phyloP scores from a whole-genome alignment of 768 basidiomycete genomes.

The Strobilomyces confusus region DNA sequence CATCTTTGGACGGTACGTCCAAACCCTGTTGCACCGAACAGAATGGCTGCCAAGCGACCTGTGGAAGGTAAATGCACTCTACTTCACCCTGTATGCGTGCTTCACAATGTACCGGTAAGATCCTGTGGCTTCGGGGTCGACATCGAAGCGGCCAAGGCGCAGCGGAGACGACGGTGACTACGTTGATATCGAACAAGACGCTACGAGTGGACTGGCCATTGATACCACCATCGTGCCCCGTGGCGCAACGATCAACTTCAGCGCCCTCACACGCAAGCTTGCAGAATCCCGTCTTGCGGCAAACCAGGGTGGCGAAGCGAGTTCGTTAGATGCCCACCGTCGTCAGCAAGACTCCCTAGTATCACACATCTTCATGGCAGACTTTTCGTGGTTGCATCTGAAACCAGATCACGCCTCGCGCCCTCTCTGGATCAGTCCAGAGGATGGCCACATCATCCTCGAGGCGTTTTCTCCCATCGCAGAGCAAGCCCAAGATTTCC shows the following conservation, averaged over 20 bases:
- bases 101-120: conserved; percentile 12
- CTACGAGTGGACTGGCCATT: conserved; percentile 31
- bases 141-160: conserved; percentile 40
- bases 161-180: conserved; percentile 54
- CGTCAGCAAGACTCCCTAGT: conserved; percentile 72
- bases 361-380: conserved; percentile 80
- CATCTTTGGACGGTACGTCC: background rate
- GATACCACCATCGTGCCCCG: conserved; percentile 53
- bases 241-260: conserved; percentile 82
- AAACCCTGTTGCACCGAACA: background rate
- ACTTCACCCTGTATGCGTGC: background rate
- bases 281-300: conserved; percentile 54
- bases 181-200: conserved; percentile 55
- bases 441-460: conserved; percentile 89
- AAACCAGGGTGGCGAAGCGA: conserved; percentile 38
- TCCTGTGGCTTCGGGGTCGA: conserved; percentile 21
- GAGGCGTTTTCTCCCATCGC: conserved; percentile 98
- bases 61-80: conserved; percentile 34
- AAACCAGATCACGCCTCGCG: conserved; percentile 90
- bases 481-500: conserved; percentile 96
- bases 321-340: conserved; percentile 60
- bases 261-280: conserved; percentile 75
- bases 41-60: conserved; percentile 38
- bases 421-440: conserved; percentile 94
- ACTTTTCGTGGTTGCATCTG: conserved; percentile 82